phyloP scores from a whole-genome alignment of 495 filamentous ascomycete species.

The Bacidia rubella region DNA sequence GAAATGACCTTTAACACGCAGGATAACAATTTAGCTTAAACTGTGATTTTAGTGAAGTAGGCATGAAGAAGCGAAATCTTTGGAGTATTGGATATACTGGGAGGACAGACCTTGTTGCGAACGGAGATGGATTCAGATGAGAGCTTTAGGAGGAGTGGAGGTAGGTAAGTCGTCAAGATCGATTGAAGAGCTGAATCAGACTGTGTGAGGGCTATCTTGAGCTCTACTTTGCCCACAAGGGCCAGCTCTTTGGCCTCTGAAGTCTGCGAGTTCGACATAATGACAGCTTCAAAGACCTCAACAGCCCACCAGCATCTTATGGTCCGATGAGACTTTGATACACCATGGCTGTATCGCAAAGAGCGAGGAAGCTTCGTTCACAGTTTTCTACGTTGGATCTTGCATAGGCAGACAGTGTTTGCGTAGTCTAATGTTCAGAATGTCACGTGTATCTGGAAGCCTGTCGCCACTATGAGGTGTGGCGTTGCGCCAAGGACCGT shows the following conservation, averaged over 20 bases:
- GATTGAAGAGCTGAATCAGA: constrained; percentile 69
- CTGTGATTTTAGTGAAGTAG: background rate
- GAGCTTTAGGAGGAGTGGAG: constrained; percentile 72
- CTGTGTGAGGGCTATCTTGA: constrained; percentile 73
- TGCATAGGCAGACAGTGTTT: no score
- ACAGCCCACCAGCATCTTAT: no score
- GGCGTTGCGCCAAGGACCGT: no score
- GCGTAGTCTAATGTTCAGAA: no score
- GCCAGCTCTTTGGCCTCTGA: constrained; percentile 64
- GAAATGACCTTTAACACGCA: constrained; percentile 48
- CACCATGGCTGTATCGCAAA: background rate
- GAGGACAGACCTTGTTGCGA: constrained; percentile 55
- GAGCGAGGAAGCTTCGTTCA: background rate
- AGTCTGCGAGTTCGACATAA: constrained; percentile 11
- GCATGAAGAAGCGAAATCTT: no score
- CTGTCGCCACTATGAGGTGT: no score
- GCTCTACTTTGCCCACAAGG: constrained; percentile 80
- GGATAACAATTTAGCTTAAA: background rate
- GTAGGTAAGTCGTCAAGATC: constrained; percentile 63
- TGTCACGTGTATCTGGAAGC: no score
- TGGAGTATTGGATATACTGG: no score
- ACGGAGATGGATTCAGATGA: constrained; percentile 67
- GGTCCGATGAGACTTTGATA: no score
- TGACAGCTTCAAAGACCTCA: background rate
- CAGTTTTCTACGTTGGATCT: no score